Base-by-base conservation (phyloP, 768 basidiomycete genomes). In the Kwoniella bestiolae region DNA sequence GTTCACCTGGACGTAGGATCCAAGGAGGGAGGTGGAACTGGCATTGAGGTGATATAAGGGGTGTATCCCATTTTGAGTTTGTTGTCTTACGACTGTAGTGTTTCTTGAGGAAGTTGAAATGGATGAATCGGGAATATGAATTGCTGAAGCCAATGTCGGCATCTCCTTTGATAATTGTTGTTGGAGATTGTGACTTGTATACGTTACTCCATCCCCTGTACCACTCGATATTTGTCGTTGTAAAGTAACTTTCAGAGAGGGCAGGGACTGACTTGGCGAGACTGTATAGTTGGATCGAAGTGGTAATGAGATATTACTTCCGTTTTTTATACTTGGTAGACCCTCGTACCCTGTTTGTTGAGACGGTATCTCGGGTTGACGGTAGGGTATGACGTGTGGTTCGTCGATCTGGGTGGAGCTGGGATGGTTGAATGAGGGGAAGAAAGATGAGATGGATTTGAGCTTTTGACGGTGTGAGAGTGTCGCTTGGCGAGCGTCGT, bases 71-170 rank as follows among this genome's bases (percentile, higher is more conserved):
- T 35, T 1, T 6, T 35, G 14, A 31, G 35, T 38, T 29, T 60
- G 34, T 5, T 28, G 44, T 14, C 23, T n/a, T 26, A 11, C 38
- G 1, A 3, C 38, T 18, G 18, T 18, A 8, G 12, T 41, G 5
- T 11, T 18, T 41, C 18, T 41, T 18, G 38, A 41, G 18, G 38
- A 41, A 41, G 38, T 14, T 14, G 38, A 41, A 18, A 41, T 41
- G 38, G 45, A 38, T 3, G 49, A 34, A 21, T 62, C 56, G 1
- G 44, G 29, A n/a, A 69, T 69, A 29, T 66, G 58, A 5, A 70
- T 70, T 0, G 69, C 70, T 7, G 70, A 71, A 35, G 70, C 70
- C 16, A 71, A 50, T 21, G 70, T 65, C 6, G 69, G 66, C 38
- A 71, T 63, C 18, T 65, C 62, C 23, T 26, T 50, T 18, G 51